Base-by-base conservation (phyloP, 129 eudicot genomes). In the Lonicera japonica region DNA sequence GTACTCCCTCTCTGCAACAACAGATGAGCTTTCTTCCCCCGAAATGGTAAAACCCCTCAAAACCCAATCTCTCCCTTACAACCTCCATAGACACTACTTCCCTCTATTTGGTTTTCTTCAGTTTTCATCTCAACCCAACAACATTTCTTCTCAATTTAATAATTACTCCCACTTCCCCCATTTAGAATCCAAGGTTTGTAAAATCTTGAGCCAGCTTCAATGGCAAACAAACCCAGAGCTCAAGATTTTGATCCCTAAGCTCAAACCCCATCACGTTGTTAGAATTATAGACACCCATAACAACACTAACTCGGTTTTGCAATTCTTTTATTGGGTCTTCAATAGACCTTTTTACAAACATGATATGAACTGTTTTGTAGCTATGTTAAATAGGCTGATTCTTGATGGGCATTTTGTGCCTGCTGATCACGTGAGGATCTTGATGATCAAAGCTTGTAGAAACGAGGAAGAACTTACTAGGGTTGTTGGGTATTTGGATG, bases 361-460 rank as follows among this genome's bases (percentile, higher is more conserved):
- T 60, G 92, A 86, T 72, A 50, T 80, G 73, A 56, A 51, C 68
- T 81, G 83, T 72, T 86, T 69, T 64, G 64, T 65, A 20, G 73
- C 86, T 18, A 74, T 90, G 97, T 65, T 86, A 25, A 73, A 82
- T 68, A 75, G 97, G 86, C 89, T 86, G 58, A 68, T 79, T 54
- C 41, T 50, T 0, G 92, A 81, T 51, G 18, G 65, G 19, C 68
- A 75, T 15, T 77, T 71, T 25, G 77, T 17, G 12, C 77, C 71
- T 4, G 85, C 80, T 0, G 83, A 86, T 80, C 83, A 79, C 41
- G 70, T 90, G 64, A 74, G 84, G 76, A 80, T 83, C 65, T 70
- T 83, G 72, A 76, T 86, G 88, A 84, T 90, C 67, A 90, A 86
- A 47, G 77, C 77, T 57, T 90, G 97, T 77, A 57, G 25, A 48